Evolutionary conservation across 352 stramenopile species (phyloP).

Genomic region (Blastocystis sp.): DNA sequence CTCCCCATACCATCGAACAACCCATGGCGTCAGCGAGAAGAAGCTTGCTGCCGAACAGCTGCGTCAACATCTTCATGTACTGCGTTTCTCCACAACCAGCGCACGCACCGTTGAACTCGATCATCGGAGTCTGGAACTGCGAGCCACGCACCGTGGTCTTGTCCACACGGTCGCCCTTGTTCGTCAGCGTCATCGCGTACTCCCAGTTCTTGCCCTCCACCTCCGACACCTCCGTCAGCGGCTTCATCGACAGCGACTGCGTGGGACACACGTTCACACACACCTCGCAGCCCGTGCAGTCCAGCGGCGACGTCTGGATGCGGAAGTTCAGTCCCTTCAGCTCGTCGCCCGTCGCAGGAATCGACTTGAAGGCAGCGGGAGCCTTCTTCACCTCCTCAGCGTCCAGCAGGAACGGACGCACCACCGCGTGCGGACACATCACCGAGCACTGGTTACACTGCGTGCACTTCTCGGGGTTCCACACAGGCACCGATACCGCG

Average conservation of each 20-base stretch:
- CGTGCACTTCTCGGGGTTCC: slow-evolving; percentile 62
- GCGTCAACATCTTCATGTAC: slow-evolving; percentile 65
- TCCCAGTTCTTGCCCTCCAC: slow-evolving; percentile 63
- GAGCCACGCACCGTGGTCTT: slow-evolving; percentile 63
- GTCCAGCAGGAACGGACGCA: slow-evolving; percentile 65
- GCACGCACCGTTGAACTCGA: slow-evolving; percentile 65
- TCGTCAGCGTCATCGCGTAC: slow-evolving; percentile 62
- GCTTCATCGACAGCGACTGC: slow-evolving; percentile 63
- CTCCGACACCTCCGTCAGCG: slow-evolving; percentile 60
- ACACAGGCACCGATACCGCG: slow-evolving; percentile 60
- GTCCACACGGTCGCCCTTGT: slow-evolving; percentile 63
- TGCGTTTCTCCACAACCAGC: slow-evolving; percentile 64
- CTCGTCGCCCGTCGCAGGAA: slow-evolving; percentile 61
- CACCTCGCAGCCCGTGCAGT: slow-evolving; percentile 66
- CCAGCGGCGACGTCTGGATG: slow-evolving; percentile 63
- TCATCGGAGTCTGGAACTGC: slow-evolving; percentile 64
- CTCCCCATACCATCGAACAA: slow-evolving; percentile 63
- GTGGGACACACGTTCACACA: slow-evolving; percentile 65
- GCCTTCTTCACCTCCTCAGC: slow-evolving; percentile 62
- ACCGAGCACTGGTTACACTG: slow-evolving; percentile 66
- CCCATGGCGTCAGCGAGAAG: slow-evolving; percentile 66
- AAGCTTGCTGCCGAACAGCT: slow-evolving; percentile 66
- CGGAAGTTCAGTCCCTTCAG: slow-evolving; percentile 63
- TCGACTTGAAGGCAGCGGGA: slow-evolving; percentile 61
- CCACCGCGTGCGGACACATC: slow-evolving; percentile 64